Conservation (phyloP, 2,329 filamentous ascomycete genomes). For the Aspergillus unguis region DNA sequence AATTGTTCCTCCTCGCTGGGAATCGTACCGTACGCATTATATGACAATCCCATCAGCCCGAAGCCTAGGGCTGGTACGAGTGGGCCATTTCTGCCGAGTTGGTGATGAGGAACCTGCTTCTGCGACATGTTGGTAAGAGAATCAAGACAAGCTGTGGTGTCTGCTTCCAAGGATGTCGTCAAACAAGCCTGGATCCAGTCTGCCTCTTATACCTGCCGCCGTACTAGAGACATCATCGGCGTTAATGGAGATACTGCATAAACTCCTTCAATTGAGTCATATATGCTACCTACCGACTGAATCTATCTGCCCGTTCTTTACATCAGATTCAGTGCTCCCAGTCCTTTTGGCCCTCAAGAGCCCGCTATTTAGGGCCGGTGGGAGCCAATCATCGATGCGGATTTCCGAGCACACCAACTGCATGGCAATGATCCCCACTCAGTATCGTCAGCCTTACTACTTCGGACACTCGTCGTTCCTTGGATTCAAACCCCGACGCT, state of each 20-base stretch:
- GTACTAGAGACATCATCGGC: not conserved
- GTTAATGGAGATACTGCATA: not conserved
- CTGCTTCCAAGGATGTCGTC: no score
- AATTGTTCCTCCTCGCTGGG: constrained; percentile 3
- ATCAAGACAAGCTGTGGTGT: not conserved
- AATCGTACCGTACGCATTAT: not conserved
- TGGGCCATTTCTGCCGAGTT: constrained; percentile 8
- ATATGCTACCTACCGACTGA: no score
- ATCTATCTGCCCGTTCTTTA: no score
- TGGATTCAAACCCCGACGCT: not conserved
- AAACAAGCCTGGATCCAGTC: not conserved
- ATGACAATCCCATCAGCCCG: constrained; percentile 7
- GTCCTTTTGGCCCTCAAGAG: not conserved
- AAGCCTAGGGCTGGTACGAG: constrained; percentile 5
- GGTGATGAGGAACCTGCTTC: not conserved
- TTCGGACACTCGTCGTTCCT: not conserved
- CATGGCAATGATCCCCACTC: no score
- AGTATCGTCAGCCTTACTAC: no score
- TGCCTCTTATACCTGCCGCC: not conserved
- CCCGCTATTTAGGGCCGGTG: not conserved
- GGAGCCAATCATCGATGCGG: not conserved
- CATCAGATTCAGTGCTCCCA: not conserved
- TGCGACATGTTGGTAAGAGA: not conserved
- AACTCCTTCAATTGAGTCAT: not conserved
- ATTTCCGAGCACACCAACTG: not conserved